Percentiles rank a stretch among this genome's conserved stretches.
Evolutionary conservation across 805 yeast species (phyloP).

Genomic region (Diddensiella caesifluorescens): DNA sequence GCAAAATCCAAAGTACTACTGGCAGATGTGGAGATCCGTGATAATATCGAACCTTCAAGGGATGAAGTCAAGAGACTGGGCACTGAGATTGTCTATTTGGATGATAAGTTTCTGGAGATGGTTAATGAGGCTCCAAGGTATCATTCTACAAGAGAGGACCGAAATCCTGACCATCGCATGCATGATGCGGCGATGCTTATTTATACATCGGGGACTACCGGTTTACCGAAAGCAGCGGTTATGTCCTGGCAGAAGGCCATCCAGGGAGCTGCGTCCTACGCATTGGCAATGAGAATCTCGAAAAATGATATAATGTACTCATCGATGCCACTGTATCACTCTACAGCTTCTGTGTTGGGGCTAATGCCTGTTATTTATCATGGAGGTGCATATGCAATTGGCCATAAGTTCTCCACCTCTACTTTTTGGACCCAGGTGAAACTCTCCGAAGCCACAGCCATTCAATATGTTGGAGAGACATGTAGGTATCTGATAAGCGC

Average conservation of each 20-base stretch:
- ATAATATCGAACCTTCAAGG: constrained; percentile 48
- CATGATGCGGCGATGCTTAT: constrained; percentile 65
- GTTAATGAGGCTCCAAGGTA: constrained; percentile 38
- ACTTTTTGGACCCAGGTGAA: constrained; percentile 88
- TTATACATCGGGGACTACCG: constrained; percentile 93
- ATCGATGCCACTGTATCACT: constrained; percentile 93
- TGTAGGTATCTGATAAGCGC: constrained; percentile 77
- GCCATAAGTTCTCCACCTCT: constrained; percentile 75
- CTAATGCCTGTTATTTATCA: constrained; percentile 60
- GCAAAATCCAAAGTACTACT: constrained; percentile 62
- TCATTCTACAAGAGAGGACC: constrained; percentile 49
- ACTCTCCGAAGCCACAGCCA: constrained; percentile 63
- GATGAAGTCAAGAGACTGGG: constrained; percentile 31
- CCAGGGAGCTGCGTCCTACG: constrained; percentile 66
- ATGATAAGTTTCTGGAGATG: constrained; percentile 39
- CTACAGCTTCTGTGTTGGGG: constrained; percentile 87
- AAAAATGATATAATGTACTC: constrained; percentile 61
- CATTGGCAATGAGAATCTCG: constrained; percentile 58
- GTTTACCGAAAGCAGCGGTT: constrained; percentile 88
- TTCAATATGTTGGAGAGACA: constrained; percentile 93
- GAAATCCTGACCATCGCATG: constrained; percentile 53
- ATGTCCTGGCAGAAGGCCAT: constrained; percentile 85
- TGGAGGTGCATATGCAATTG: constrained; percentile 74
- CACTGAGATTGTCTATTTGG: constrained; percentile 31
- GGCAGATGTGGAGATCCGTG: constrained; percentile 65